Percentiles rank a stretch among this genome's conserved stretches.
Evolutionary conservation across 768 basidiomycete species (phyloP).

Genomic region (Plicaturopsis crispa): DNA sequence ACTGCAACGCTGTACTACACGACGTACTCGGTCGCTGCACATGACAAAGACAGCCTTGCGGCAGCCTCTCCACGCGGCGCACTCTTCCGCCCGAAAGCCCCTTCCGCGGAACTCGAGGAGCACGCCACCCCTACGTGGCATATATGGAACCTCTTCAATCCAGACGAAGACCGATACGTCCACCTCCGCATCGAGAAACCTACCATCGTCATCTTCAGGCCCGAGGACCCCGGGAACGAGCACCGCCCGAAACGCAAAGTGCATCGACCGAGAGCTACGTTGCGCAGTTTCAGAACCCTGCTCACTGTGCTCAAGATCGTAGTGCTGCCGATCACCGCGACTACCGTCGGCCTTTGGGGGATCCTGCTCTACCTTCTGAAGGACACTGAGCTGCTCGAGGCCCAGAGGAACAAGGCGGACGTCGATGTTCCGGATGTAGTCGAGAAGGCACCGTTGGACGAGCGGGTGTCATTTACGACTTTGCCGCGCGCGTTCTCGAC

Average conservation of each 20-base stretch:
- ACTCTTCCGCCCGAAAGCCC: slow-evolving; percentile 24
- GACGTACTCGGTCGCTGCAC: slow-evolving; percentile 41
- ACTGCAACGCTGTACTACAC: slow-evolving; percentile 70
- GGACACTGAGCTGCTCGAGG: slow-evolving; percentile 85
- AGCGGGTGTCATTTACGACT: slow-evolving; percentile 50
- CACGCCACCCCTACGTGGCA: slow-evolving; percentile 47
- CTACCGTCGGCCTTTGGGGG: slow-evolving; percentile 65
- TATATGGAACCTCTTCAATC: slow-evolving; percentile 77
- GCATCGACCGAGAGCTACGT: slow-evolving; percentile 34
- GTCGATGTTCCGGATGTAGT: slow-evolving; percentile 24
- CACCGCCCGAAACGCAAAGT: slow-evolving; percentile 16
- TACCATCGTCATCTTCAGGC: slow-evolving; percentile 60
- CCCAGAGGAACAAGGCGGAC: slow-evolving; percentile 61
- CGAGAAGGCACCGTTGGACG: slow-evolving; percentile 25
- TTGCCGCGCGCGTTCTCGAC: slow-evolving; percentile 76
- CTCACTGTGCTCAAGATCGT: slow-evolving; percentile 72
- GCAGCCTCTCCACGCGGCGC: slow-evolving; percentile 20
- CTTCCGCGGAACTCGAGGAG: slow-evolving; percentile 15
- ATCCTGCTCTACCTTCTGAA: slow-evolving; percentile 83
- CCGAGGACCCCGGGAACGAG: slow-evolving; percentile 22
- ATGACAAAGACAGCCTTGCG: slow-evolving; percentile 12
- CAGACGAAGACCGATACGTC: slow-evolving; percentile 51
- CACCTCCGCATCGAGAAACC: slow-evolving; percentile 81
- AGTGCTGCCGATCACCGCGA: slow-evolving; percentile 74
- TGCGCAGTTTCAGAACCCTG: slow-evolving; percentile 27